These are phyloP conservation scores for Auriscalpium vulgare DNA, from an alignment of 768 basidiomycete genomes.

Conservation along the genomic window DNA sequence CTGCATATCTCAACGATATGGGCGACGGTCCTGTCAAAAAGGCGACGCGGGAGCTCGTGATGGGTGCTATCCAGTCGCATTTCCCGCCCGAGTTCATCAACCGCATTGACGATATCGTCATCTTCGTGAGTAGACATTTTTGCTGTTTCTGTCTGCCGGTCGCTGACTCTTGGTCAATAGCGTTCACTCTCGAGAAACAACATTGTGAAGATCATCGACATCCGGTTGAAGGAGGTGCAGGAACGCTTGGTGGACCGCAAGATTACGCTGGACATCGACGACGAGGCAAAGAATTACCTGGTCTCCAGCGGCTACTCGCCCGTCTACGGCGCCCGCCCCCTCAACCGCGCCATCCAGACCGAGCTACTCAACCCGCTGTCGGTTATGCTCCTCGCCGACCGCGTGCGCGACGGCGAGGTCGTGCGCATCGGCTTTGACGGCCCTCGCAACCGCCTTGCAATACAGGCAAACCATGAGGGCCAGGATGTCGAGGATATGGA, in stretches of 20 bases:
- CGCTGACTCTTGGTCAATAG: constrained; percentile 35
- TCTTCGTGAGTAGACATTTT: constrained; percentile 41
- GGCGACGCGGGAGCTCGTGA: constrained; percentile 57
- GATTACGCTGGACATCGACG: constrained; percentile 71
- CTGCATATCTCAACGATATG: constrained; percentile 67
- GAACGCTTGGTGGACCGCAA: constrained; percentile 72
- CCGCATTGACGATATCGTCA: constrained; percentile 78
- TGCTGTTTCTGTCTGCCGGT: constrained; percentile 5
- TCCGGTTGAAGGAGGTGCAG: constrained; percentile 82
- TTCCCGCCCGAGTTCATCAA: constrained; percentile 94
- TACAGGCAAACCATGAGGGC: constrained; percentile 79
- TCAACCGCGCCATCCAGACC: constrained; percentile 85
- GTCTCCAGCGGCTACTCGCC: constrained; percentile 73
- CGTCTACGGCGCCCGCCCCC: constrained; percentile 84
- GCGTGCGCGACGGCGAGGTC: constrained; percentile 73
- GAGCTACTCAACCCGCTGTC: constrained; percentile 91
- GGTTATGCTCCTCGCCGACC: constrained; percentile 74
- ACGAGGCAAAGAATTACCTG: constrained; percentile 69
- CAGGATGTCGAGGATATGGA: constrained; percentile 39
- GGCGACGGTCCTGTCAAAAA: constrained; percentile 60
- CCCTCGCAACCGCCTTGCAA: constrained; percentile 66
- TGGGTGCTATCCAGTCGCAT: constrained; percentile 71
- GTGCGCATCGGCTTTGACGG: constrained; percentile 75
- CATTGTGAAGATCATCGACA: constrained; percentile 80
- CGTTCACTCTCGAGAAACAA: constrained; percentile 71